Base-by-base conservation (phyloP, 352 stramenopile genomes). In the Discostella stelligera region DNA sequence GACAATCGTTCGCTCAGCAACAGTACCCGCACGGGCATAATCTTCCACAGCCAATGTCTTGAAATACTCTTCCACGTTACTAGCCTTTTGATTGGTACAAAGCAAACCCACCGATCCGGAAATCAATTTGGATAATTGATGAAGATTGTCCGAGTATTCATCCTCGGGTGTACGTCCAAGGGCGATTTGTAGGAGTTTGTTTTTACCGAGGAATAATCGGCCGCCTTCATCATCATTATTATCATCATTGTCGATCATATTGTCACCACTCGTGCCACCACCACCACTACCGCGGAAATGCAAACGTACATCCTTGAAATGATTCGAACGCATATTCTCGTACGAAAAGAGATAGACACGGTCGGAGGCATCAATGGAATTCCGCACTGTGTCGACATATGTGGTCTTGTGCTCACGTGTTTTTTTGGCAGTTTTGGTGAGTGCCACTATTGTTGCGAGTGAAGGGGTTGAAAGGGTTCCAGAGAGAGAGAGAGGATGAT, bases 301-400 rank as follows among this genome's bases (percentile, higher is more conserved):
- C 73, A 98, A 90, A 53, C 97, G 94, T 66, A 99, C 95, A 60
- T 98, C 93, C 84, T 98, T 99, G 84, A 99, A 98, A 82, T 98
- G 96, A 89, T 97, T 98, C 67, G 95, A 98, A 84, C 97, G 91
- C 96, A 99, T 98, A 88, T 99, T 99, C 78, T 98, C 93, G 86
- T 97, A 99, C 32, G 91, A 96, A 86, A 99, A 99, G 18, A 98
- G 90, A 78, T 97, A 99, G 10, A 98, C 74, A 8, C 91, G 90
- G 62, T 95, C 85, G 90, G 98, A 97, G 54, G 87, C 86, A 79
- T 99, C 96, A 23, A 98, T 92, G 48, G 93, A 92, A 74, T 97
- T 90, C 58, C 96, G 94, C 56, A 99, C 94, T 39, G 93, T 88
- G 32, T 98, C 93, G 62, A 99, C 94, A 14, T 98, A 94, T 62